These are phyloP conservation scores for Aspergillus kassunensis DNA, from an alignment of 495 filamentous ascomycete genomes.

Conservation along the genomic window DNA sequence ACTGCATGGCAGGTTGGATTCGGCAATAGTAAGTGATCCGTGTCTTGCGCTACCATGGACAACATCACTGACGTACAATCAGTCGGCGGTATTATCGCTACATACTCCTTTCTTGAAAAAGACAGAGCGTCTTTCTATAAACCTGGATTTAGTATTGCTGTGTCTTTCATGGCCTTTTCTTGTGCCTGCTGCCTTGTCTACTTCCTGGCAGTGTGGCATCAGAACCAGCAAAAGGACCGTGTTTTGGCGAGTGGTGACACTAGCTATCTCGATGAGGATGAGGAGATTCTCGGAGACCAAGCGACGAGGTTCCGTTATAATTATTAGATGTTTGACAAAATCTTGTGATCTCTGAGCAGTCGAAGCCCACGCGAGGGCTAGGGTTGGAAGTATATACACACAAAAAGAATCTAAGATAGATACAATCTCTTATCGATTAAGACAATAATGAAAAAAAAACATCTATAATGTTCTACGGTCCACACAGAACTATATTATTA, in stretches of 20 bases:
- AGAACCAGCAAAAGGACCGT: slow-evolving; percentile 63
- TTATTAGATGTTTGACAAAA: slow-evolving; percentile 21
- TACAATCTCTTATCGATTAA: neutral
- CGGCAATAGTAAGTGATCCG: slow-evolving; percentile 62
- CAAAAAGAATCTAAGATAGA: neutral
- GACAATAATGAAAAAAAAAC: slow-evolving; percentile 1
- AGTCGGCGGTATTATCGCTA: slow-evolving; percentile 82
- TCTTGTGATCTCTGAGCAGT: neutral
- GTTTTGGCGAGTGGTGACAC: slow-evolving; percentile 19
- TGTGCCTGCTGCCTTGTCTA: slow-evolving; percentile 59
- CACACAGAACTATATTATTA: neutral
- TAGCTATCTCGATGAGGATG: slow-evolving; percentile 22
- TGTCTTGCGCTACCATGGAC: slow-evolving; percentile 42
- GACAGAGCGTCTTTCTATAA: slow-evolving; percentile 63
- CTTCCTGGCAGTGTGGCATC: slow-evolving; percentile 49
- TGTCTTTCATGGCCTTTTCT: slow-evolving; percentile 69
- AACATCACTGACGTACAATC: slow-evolving; percentile 7
- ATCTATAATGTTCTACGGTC: too few relatives aligned
- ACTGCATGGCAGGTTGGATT: slow-evolving; percentile 88
- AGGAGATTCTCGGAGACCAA: slow-evolving; percentile 36
- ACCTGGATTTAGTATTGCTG: slow-evolving; percentile 72
- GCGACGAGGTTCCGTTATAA: slow-evolving; percentile 40
- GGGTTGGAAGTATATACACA: slow-evolving; percentile 5
- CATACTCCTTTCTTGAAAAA: slow-evolving; percentile 69
- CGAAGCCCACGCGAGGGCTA: slow-evolving; percentile 5